phyloP scores from a whole-genome alignment of 176 grass and related monocot species.

The Carex kokanica region DNA sequence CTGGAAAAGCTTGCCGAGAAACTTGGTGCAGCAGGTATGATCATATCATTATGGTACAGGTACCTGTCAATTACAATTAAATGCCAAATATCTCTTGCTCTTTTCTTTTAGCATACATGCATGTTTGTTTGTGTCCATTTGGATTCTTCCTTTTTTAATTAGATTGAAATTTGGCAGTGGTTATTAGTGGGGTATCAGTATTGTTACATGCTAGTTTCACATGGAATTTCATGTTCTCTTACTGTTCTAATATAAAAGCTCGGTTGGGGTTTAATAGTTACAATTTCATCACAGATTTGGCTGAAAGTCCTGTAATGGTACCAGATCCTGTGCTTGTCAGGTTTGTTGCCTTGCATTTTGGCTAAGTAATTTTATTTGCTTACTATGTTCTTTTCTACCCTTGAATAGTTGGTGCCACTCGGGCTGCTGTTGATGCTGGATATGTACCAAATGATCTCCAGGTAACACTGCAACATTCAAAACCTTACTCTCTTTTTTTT shows the following conservation, averaged over 20 bases:
- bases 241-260: not conserved
- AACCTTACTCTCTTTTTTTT: not conserved
- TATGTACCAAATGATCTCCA: constrained; percentile 96
- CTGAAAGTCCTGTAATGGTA: not conserved
- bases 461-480: constrained; percentile 30
- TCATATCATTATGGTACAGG: not conserved
- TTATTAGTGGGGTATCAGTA: not conserved
- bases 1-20: constrained; percentile 96
- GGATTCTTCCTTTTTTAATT: not conserved
- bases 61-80: not conserved
- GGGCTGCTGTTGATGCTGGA: constrained; percentile 95
- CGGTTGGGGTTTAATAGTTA: not conserved
- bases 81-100: not conserved
- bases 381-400: not conserved
- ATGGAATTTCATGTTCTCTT: not conserved
- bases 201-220: not conserved
- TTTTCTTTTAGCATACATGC: not conserved
- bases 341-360: not conserved
- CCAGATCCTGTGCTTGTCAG: not conserved
- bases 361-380: not conserved
- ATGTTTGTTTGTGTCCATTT: not conserved
- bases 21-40: constrained; percentile 85
- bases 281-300: not conserved
- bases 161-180: not conserved
- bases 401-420: constrained; percentile 81